These are phyloP conservation scores for Kuraishia molischiana DNA, from an alignment of 805 yeast species.

Conservation along the genomic window DNA sequence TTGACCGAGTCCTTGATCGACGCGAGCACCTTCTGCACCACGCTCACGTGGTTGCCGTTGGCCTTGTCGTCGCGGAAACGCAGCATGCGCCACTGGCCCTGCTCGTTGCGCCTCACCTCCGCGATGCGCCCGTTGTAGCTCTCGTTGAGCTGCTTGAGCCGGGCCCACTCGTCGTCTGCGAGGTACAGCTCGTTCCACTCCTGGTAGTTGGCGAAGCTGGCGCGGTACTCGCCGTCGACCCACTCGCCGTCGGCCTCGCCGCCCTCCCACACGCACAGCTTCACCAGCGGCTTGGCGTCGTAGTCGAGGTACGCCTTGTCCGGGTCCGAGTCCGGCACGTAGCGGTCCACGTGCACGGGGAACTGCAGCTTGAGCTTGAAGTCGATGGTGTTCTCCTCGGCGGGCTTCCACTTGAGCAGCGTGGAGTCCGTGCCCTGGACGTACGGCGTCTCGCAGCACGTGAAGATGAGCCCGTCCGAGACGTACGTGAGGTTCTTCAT, in stretches of 20 bases:
- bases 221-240: conserved; percentile 20
- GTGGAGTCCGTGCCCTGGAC: conserved; percentile 81
- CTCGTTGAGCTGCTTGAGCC: conserved; percentile 55
- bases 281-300: conserved; percentile 66
- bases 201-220: conserved; percentile 36
- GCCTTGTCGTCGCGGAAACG: conserved; percentile 90
- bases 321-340: conserved; percentile 55
- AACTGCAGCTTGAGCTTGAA: conserved; percentile 63
- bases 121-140: conserved; percentile 85
- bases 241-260: conserved; percentile 28
- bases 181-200: conserved; percentile 58
- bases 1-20: conserved; percentile 83
- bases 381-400: conserved; percentile 90
- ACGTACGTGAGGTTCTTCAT: conserved; percentile 73
- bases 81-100: conserved; percentile 70
- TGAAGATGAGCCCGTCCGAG: conserved; percentile 89
- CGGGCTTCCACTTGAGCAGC: conserved; percentile 93
- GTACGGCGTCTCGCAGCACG: conserved; percentile 85
- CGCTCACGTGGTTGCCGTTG: conserved; percentile 76
- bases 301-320: conserved; percentile 70
- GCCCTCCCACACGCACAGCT: conserved; percentile 75
- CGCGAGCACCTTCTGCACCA: conserved; percentile 72
- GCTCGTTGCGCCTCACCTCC: conserved; percentile 64
- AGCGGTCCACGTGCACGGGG: conserved; percentile 48
- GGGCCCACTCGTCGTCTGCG: conserved; percentile 71